Evolutionary conservation across 768 basidiomycete genomes (phyloP).

Genomic region (Dacryopinax spathularia): DNA sequence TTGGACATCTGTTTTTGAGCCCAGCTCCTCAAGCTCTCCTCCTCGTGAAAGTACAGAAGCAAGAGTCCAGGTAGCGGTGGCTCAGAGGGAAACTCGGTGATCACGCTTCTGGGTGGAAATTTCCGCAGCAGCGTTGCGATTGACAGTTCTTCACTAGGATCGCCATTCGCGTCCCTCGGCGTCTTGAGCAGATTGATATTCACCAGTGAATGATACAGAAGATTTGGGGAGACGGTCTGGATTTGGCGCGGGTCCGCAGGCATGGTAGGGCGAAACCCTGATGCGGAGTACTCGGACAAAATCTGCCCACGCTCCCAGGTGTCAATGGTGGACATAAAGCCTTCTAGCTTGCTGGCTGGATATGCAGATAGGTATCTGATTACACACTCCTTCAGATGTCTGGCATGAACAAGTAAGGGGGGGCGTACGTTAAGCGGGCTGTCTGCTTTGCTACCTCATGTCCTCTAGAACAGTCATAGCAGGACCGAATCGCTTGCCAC

Average conservation of each 20-base stretch:
- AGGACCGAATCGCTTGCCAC: constrained; percentile 41
- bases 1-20: constrained; percentile 35
- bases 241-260: neutral
- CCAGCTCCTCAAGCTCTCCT: constrained; percentile 42
- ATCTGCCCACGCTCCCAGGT: neutral
- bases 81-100: constrained; percentile 42
- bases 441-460: constrained; percentile 49
- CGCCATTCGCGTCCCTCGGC: neutral
- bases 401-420: neutral
- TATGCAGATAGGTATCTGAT: neutral
- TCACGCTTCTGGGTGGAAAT: constrained; percentile 25
- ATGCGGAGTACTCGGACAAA: neutral
- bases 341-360: neutral
- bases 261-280: neutral
- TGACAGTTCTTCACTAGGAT: neutral
- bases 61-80: constrained; percentile 51
- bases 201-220: constrained; percentile 2
- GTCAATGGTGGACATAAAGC: neutral
- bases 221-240: constrained; percentile 4
- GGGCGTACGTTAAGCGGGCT: constrained; percentile 58
- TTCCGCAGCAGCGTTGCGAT: constrained; percentile 32
- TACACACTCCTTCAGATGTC: too few relatives aligned
- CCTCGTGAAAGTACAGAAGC: constrained; percentile 40
- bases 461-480: constrained; percentile 54
- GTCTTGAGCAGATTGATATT: neutral